Conservation (phyloP, 108 stramenopile genomes). For the Cyclotella kingstonii region DNA sequence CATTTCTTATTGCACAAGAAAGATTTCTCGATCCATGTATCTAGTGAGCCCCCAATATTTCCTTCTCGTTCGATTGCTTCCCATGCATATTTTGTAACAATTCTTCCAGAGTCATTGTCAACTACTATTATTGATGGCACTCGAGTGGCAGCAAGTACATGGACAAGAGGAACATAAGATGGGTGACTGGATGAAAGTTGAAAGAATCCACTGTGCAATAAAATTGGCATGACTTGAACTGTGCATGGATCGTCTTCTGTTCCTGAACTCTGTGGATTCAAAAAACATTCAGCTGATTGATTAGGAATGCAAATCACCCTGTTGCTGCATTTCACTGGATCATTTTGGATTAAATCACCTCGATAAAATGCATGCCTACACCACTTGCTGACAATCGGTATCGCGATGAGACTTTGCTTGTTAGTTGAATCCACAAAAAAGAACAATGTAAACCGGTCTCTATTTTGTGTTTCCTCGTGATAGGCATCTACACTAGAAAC, state of each 20-base stretch:
- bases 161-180: conserved; percentile 15
- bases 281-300: conserved; percentile 24
- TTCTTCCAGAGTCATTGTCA: conserved; percentile 25
- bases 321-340: conserved; percentile 1
- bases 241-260: not conserved
- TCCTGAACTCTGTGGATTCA: no score
- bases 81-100: conserved; percentile 41
- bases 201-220: conserved; percentile 27
- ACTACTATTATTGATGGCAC: conserved; percentile 37
- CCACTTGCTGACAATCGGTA: conserved; percentile 38
- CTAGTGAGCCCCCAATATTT: conserved; percentile 3
- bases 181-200: conserved; percentile 29
- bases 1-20: conserved; percentile 6
- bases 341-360: not conserved
- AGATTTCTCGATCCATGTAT: conserved; percentile 25
- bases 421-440: conserved; percentile 41
- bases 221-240: not conserved
- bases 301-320: conserved; percentile 39
- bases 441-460: conserved; percentile 23
- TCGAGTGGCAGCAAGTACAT: conserved; percentile 21
- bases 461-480: not conserved
- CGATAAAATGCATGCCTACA: conserved; percentile 16
- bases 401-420: conserved; percentile 32
- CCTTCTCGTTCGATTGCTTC: conserved; percentile 41
- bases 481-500: no score